Evolutionary conservation across 1,139 yeast species (phyloP).

Genomic region (Candida neerlandica): DNA sequence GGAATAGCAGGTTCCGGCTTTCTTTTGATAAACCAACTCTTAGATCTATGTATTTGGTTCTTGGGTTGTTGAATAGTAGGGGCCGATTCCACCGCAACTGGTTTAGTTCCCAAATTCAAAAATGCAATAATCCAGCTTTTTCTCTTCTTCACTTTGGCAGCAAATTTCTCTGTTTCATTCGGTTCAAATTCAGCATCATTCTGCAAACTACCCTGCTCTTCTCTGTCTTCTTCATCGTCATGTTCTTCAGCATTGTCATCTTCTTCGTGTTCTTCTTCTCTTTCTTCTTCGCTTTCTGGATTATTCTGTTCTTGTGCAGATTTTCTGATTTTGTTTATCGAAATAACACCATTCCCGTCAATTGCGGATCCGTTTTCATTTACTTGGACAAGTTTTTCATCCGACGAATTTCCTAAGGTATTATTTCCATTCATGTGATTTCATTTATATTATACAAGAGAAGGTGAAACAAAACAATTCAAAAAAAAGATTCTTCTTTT

Average conservation of each 20-base stretch:
- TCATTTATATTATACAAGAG: neutral
- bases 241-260: too few species aligned
- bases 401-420: neutral
- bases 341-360: neutral
- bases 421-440: neutral
- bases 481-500: neutral
- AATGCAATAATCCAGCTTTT: slow-evolving; percentile 1
- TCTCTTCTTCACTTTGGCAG: neutral
- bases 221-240: neutral
- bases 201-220: neutral
- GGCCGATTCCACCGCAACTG: neutral
- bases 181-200: neutral
- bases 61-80: neutral
- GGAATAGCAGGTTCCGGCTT: neutral
- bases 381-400: neutral
- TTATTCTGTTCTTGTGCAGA: neutral
- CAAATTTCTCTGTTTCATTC: neutral
- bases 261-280: too few species aligned
- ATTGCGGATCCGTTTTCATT: neutral
- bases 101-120: neutral
- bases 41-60: slow-evolving; percentile 1
- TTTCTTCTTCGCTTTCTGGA: neutral
- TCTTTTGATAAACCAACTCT: slow-evolving; percentile 1
- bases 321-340: neutral
- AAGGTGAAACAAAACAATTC: neutral